Evolutionary conservation across 805 yeast genomes (phyloP), one percentile per base, ranked within the genome.

Genomic region (Candida yuanshanica): DNA sequence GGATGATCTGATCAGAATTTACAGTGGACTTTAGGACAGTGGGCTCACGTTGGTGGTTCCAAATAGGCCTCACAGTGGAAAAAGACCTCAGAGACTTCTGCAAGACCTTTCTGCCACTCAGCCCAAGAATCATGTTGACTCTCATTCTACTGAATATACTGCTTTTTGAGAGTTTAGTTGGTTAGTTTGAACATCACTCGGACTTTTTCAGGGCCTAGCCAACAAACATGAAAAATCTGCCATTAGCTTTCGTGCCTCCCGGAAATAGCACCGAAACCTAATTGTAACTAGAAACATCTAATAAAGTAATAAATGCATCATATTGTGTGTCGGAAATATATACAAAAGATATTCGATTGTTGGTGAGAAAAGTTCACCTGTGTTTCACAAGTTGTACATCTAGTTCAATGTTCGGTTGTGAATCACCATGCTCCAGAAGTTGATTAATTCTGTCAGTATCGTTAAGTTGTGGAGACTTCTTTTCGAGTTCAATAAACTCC

Each of bases 381-480:
- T 40, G 41, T 17, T 48, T 47, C n/a, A 27, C 43, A 8, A 50
- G 20, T 20, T 48, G 53, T 9, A 50, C 39, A 27, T 50, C 54
- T 25, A 50, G 22, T n/a, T 50, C 48, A 16, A 50, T 44, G 14
- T 43, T 52, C 10, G 51, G 50, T 20, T 48, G 51, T 2, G 36
- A 16, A 3, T 32, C 44, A 5, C 33, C 34, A 13, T 36, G 38
- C 13, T 42, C 22, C 25, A 51, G 21, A 24, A 51, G 11, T 24
- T 36, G 34, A 24, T 50, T 42, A 32, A 51, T 43, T 35, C 48
- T 39, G 12, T 50, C 51, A 7, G 17, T 37, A 3, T 13, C n/a
- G 4, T 16, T 4, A 6, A 16, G 20, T 2, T 32, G 10, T 11
- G 34, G 31, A 4, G 38, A 38, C 20, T 35, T 33, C 17, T 22